Percentiles rank a stretch among this genome's conserved stretches.
Evolutionary conservation across 2,329 filamentous ascomycete genomes (phyloP).

Genomic region (Aspergillus viridinutans): DNA sequence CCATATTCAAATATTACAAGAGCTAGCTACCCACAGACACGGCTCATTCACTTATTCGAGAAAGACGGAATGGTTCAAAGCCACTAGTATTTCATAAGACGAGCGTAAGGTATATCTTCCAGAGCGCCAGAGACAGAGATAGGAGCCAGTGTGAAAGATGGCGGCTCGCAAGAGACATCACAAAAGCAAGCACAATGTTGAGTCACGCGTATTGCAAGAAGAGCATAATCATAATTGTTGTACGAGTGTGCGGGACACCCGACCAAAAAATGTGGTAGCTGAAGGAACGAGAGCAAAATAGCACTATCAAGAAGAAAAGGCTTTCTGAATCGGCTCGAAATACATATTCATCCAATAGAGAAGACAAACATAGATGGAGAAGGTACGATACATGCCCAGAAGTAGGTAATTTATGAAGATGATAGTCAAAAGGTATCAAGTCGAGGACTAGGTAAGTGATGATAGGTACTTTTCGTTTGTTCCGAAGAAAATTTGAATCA

Average conservation of each 20-base stretch:
- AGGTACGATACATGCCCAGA: slow-evolving; percentile 21
- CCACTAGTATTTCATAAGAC: not conserved
- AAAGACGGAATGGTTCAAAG: not conserved
- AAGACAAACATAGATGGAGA: slow-evolving; percentile 17
- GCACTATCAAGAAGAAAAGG: slow-evolving; percentile 19
- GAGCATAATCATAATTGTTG: slow-evolving; percentile 1
- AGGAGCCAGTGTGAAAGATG: slow-evolving; percentile 4
- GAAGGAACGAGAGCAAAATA: slow-evolving; percentile 8
- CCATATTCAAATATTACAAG: not conserved
- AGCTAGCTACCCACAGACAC: not conserved
- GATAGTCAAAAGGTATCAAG: slow-evolving; percentile 15
- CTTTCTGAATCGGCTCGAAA: slow-evolving; percentile 3
- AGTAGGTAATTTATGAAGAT: slow-evolving; percentile 17
- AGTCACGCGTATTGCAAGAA: not conserved
- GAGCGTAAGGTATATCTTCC: slow-evolving; percentile 27
- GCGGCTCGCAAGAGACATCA: slow-evolving; percentile 8
- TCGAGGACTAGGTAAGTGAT: slow-evolving; percentile 19
- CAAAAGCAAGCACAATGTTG: not conserved
- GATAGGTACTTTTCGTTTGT: slow-evolving; percentile 34
- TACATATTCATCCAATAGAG: slow-evolving; percentile 11
- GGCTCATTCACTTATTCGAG: not conserved
- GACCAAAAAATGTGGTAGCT: slow-evolving; percentile 11
- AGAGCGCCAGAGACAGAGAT: slow-evolving; percentile 17
- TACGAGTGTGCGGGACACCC: not conserved
- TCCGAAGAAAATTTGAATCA: slow-evolving; percentile 28